These are phyloP conservation scores for Populus alba DNA, from an alignment of 345 rosid genomes.

Conservation along the genomic window DNA sequence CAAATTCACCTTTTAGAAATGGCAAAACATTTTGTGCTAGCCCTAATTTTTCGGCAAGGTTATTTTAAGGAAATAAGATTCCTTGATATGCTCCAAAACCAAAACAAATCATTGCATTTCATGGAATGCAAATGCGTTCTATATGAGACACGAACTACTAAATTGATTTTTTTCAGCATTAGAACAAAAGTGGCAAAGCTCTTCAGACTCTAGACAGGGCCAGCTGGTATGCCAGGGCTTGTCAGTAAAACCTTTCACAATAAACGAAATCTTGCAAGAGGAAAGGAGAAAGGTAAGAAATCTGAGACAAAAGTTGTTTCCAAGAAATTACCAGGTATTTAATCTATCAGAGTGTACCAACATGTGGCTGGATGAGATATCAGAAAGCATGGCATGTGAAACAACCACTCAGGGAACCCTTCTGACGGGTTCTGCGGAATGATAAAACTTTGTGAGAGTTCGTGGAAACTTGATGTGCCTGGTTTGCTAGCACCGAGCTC, in stretches of 20 bases:
- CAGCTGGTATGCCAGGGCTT: not conserved
- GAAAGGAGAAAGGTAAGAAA: not conserved
- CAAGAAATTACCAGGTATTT: constrained; percentile 33
- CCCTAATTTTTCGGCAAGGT: not conserved
- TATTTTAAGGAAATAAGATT: not conserved
- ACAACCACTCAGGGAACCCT: constrained; percentile 76
- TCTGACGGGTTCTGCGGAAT: constrained; percentile 52
- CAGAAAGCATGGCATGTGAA: constrained; percentile 82
- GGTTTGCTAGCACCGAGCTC: constrained; percentile 58
- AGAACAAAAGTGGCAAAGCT: not conserved
- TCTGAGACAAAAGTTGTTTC: not conserved
- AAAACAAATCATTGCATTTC: not conserved
- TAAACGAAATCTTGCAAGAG: not conserved
- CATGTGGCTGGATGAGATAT: constrained; percentile 18
- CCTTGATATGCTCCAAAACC: not conserved
- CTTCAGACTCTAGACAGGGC: not conserved
- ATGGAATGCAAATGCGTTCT: not conserved
- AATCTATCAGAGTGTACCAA: not conserved
- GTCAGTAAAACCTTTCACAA: not conserved
- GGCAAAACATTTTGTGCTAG: not conserved
- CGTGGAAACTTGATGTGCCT: constrained; percentile 43
- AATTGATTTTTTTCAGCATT: not conserved
- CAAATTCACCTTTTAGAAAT: not conserved
- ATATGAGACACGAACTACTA: not conserved
- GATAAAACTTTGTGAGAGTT: constrained; percentile 42